Base-by-base conservation (phyloP, 2,329 filamentous ascomycete genomes). In the Ophiocordyceps camponoti-leonardi region DNA sequence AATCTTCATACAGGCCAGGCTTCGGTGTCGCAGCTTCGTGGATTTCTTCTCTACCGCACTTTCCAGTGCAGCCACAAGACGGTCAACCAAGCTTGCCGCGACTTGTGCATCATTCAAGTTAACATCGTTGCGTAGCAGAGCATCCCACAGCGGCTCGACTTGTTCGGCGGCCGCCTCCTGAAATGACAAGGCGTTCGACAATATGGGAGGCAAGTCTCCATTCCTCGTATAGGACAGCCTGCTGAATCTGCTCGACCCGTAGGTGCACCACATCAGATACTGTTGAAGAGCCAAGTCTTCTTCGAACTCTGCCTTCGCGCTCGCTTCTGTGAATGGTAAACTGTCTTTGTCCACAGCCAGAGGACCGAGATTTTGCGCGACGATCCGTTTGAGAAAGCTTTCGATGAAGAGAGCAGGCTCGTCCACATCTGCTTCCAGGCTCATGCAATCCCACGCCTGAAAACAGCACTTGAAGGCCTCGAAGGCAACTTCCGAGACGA, bases 401-500 rank as follows among this genome's bases (percentile, higher is more conserved):
- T 61, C 51, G 2, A 65, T 53, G 6, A 65, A 40, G 2, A 55
- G 51, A 11, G 59, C 56, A 10, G 61, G 51, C 22, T 62, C 59
- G 1, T 51, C 43, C 18, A 56, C 50, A 7, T 53, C 49, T 22
- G 52, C 60, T 48, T 67, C 61, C 0, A 63, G 65, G 7, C 55
- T 59, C 54, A 66, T 56, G 0, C 58, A 54, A 4, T 64, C 47
- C 65, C 66, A 68, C 11, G 59, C 52, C 19, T 58, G 53, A 18
- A 57, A 63, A 43, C 60, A 58, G 49, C 62, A 67, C 37, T 61
- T 62, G 47, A 67, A 62, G 1, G 64, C 65, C 42, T 67, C 63
- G 16, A 62, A 64, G 0, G 63, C 59, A 42, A 66, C 61, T 28
- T 55, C 50, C 1, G 57, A 59, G 4, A 57, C 49, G 12, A 67